Base-by-base conservation (phyloP, 129 eudicot species). In the Flaveria brownii region DNA sequence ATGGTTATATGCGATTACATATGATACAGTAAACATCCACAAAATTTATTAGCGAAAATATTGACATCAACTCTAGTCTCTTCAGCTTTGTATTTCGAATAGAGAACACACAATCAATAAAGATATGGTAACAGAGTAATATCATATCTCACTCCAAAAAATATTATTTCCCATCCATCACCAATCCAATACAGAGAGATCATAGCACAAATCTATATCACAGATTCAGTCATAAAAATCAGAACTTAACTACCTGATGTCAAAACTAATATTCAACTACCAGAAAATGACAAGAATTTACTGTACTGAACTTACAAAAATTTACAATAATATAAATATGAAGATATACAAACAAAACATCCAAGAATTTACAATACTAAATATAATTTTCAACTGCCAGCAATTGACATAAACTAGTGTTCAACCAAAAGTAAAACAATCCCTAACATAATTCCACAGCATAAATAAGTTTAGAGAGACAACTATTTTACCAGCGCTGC, bases 401-500 rank as follows among this genome's bases (percentile, higher is more conserved):
- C 41, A 36, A 36, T 4, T 30, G 36, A 30, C 36, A 30, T 30
- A 30, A 30, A 30, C 5, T 5, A 30, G 36, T 30, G 36, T 30
- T 30, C 36, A 30, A 30, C 36, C 36, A 30, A 30, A 30, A 30
- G 36, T 30, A 30, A 30, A 30, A 30, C 36, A 30, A 30, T 30
- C 36, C 36, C 4, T 30, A 30, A 3, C 5, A 30, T 30, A 30
- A 30, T 30, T 30, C 36, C 3, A 30, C 36, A 30, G 3, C 36
- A 30, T 30, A 3, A 30, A 30, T 30, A 30, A 30, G 3, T 5
- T 36, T 36, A 36, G 13, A 5, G 25, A 51, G 16, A 22, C 3
- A 71, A 72, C 10, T 16, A 2, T 47, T 22, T 71, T 80, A 86
- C 89, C 89, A 1, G 89, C 89, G 71, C 89, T 86, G 83, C 90